phyloP scores from a whole-genome alignment of 768 basidiomycete species.

The Kwoniella dejecticola region DNA sequence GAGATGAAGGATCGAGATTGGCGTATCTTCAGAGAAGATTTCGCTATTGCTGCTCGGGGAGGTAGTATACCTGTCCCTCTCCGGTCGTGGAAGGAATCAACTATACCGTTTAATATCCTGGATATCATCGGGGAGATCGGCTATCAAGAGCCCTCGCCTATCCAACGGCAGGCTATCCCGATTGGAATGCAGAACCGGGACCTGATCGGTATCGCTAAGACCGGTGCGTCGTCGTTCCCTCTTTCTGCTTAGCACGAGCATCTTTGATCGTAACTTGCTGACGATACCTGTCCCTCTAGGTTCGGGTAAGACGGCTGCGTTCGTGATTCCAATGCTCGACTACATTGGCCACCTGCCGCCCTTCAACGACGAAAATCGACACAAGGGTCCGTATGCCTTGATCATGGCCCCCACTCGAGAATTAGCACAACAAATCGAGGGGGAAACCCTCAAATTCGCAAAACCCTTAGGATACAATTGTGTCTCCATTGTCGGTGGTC shows the following conservation, averaged over 20 bases:
- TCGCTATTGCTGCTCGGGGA: conserved; percentile 92
- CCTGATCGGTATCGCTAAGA: conserved; percentile 97
- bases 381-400: conserved; percentile 88
- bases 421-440: conserved; percentile 94
- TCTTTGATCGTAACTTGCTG: not conserved
- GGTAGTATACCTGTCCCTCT: conserved; percentile 91
- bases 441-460: conserved; percentile 89
- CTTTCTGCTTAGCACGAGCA: not conserved
- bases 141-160: conserved; percentile 94
- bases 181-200: conserved; percentile 95
- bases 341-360: conserved; percentile 86
- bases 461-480: conserved; percentile 84
- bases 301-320: conserved; percentile 98
- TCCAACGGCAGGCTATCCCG: conserved; percentile 98
- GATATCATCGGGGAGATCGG: conserved; percentile 87
- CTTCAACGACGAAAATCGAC: conserved; percentile 88
- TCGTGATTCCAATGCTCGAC: conserved; percentile 95
- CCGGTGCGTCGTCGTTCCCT: conserved; percentile 63
- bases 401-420: conserved; percentile 98
- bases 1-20: conserved; percentile 99
- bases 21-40: conserved; percentile 99
- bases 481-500: conserved; percentile 97
- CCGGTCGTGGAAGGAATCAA: conserved; percentile 86
- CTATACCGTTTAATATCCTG: conserved; percentile 74
- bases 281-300: conserved; percentile 60